Evolutionary conservation across 2,329 filamentous ascomycete genomes (phyloP).

Genomic region (Aspergillus ochraceus): DNA sequence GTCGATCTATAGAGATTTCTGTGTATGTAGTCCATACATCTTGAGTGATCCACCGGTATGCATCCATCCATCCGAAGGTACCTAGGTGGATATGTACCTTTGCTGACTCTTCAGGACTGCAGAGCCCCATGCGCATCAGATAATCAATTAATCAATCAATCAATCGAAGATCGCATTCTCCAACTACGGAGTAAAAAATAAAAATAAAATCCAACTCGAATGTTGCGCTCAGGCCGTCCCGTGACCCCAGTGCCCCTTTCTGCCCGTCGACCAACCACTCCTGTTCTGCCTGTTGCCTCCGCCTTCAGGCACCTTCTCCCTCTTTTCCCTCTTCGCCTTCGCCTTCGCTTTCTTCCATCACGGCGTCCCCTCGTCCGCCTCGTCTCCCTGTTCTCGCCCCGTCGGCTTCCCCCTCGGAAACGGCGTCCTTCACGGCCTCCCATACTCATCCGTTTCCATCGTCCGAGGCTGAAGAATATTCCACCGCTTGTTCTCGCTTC

Average conservation of each 20-base stretch:
- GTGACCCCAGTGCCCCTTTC: conserved; percentile 25
- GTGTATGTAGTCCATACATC: too few species aligned
- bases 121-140: too few species aligned
- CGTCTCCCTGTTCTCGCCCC: conserved; percentile 8
- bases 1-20: too few species aligned
- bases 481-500: conserved; percentile 2
- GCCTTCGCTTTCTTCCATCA: conserved; percentile 9
- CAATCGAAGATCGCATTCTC: too few species aligned
- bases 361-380: conserved; percentile 6
- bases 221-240: conserved; percentile 24
- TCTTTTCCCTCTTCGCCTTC: not conserved
- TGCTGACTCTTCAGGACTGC: too few species aligned
- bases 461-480: conserved; percentile 38
- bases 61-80: too few species aligned
- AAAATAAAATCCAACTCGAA: conserved; percentile 6
- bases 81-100: too few species aligned
- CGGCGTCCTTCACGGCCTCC: conserved; percentile 24
- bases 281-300: not conserved
- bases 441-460: conserved; percentile 33
- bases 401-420: conserved; percentile 23
- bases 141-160: too few species aligned
- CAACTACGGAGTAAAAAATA: not conserved
- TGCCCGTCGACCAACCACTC: conserved; percentile 23
- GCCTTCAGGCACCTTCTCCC: not conserved
- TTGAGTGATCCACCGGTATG: not conserved